These are phyloP conservation scores for Trichosporon faecale DNA, from an alignment of 1,284 basidiomycete species.

Conservation along the genomic window DNA sequence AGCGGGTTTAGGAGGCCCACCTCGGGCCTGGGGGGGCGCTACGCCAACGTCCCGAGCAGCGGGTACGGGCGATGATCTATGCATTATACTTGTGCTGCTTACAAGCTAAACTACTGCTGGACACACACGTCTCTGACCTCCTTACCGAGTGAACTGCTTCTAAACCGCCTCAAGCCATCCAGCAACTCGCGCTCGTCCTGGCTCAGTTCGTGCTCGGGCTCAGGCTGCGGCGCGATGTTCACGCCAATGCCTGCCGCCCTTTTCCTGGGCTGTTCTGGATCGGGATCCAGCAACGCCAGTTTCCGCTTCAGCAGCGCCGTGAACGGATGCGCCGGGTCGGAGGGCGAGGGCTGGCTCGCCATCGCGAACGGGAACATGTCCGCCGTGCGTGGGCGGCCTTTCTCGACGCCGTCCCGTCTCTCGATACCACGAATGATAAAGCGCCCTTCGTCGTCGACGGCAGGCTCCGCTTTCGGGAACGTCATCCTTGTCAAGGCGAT, in stretches of 20 bases:
- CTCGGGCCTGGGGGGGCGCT: slow-evolving; percentile 29
- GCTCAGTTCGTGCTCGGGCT: slow-evolving; percentile 19
- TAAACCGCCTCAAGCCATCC: slow-evolving; percentile 41
- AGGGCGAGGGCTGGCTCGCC: slow-evolving; percentile 26
- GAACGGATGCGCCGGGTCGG: slow-evolving; percentile 34
- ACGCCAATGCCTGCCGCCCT: slow-evolving; percentile 18
- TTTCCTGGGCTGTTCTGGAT: slow-evolving; percentile 17
- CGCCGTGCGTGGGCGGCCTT: slow-evolving; percentile 22
- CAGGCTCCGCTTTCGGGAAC: slow-evolving; percentile 42
- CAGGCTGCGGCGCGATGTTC: slow-evolving; percentile 13
- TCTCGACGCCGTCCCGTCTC: slow-evolving; percentile 36
- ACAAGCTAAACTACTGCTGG: slow-evolving; percentile 28
- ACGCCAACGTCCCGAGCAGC: slow-evolving; percentile 46
- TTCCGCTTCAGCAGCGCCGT: slow-evolving; percentile 38
- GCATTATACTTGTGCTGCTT: not conserved
- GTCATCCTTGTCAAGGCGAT: slow-evolving; percentile 45
- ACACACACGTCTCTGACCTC: slow-evolving; percentile 45
- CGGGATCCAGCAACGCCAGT: slow-evolving; percentile 30
- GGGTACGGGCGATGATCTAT: slow-evolving; percentile 40
- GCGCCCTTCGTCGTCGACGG: slow-evolving; percentile 37
- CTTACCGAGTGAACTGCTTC: slow-evolving; percentile 34
- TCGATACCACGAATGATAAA: slow-evolving; percentile 45
- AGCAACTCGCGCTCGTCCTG: slow-evolving; percentile 42
- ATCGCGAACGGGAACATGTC: slow-evolving; percentile 49
- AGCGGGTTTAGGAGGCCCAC: not conserved